These are phyloP conservation scores for Meyerozyma elateridarum DNA, from an alignment of 1,139 yeast species.

Conservation along the genomic window DNA sequence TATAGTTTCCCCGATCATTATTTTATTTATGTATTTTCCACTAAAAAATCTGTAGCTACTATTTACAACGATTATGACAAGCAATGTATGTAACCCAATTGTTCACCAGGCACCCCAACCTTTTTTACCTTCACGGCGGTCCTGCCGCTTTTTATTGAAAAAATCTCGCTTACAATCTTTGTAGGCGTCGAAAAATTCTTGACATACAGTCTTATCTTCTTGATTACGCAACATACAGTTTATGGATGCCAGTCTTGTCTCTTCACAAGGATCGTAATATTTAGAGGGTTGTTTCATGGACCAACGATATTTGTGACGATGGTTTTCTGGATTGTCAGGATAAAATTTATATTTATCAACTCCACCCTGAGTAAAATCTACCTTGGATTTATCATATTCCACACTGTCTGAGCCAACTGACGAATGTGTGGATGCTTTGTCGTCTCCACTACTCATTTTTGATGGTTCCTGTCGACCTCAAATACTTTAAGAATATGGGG, in stretches of 20 bases:
- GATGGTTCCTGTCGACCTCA: too few relatives aligned
- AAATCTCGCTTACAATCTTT: constrained; percentile 89
- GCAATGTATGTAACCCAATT: constrained; percentile 1
- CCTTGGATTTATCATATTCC: constrained; percentile 39
- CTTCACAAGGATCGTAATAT: constrained; percentile 90
- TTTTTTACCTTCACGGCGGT: constrained; percentile 34
- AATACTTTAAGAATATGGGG: too few relatives aligned
- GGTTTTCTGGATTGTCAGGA: constrained; percentile 75
- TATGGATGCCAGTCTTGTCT: constrained; percentile 81
- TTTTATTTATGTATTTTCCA: not conserved
- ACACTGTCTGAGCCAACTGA: constrained; percentile 26
- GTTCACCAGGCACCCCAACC: constrained; percentile 45
- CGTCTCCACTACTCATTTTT: too few relatives aligned
- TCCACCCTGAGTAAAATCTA: constrained; percentile 55
- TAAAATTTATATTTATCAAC: constrained; percentile 61
- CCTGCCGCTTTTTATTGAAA: constrained; percentile 40
- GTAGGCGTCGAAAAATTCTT: constrained; percentile 86
- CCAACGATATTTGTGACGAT: constrained; percentile 58
- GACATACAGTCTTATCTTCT: constrained; percentile 69
- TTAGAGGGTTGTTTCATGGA: constrained; percentile 71
- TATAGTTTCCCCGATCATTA: constrained; percentile 1
- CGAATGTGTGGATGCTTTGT: too few relatives aligned
- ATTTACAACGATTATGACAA: not conserved
- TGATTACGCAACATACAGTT: constrained; percentile 74
- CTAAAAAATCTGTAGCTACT: not conserved